These are phyloP conservation scores for Trametes hirsuta DNA, from an alignment of 1,284 basidiomycete genomes.

Conservation along the genomic window DNA sequence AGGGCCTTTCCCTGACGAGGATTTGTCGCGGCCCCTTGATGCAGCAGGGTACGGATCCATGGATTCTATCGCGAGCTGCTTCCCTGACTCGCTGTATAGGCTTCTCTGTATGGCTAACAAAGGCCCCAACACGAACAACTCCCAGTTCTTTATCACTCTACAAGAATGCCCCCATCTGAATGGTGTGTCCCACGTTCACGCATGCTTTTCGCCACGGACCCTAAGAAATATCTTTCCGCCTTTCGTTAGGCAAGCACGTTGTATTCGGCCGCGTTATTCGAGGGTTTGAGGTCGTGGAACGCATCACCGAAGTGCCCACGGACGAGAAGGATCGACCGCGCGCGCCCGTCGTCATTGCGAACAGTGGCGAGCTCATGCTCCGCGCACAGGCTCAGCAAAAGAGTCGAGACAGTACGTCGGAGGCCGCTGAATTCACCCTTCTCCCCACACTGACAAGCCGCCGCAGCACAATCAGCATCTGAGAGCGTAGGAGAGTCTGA, in stretches of 20 bases:
- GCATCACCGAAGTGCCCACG: constrained; percentile 57
- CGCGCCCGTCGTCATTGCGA: constrained; percentile 72
- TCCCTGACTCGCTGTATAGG: constrained; percentile 32
- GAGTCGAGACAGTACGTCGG: constrained; percentile 18
- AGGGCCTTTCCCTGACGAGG: constrained; percentile 75
- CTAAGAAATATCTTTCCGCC: neutral
- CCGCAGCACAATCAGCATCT: constrained; percentile 19
- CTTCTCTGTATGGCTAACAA: constrained; percentile 85
- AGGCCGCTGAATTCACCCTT: neutral
- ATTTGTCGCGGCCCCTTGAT: constrained; percentile 69
- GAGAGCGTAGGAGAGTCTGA: constrained; percentile 24
- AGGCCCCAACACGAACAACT: constrained; percentile 79
- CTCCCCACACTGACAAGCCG: neutral
- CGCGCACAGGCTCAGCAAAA: constrained; percentile 42
- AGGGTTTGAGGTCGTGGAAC: constrained; percentile 62
- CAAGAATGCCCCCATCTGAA: constrained; percentile 72
- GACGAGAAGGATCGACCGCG: constrained; percentile 75
- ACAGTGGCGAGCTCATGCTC: constrained; percentile 86
- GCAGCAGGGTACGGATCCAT: constrained; percentile 49
- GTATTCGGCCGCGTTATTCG: constrained; percentile 73
- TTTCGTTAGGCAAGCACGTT: constrained; percentile 67
- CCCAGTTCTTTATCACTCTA: constrained; percentile 85
- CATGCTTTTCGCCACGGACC: neutral
- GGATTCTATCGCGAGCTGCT: constrained; percentile 3
- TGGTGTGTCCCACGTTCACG: constrained; percentile 38